These are phyloP conservation scores for Trichoderma reesei DNA, from an alignment of 495 filamentous ascomycete genomes.

Conservation along the genomic window DNA sequence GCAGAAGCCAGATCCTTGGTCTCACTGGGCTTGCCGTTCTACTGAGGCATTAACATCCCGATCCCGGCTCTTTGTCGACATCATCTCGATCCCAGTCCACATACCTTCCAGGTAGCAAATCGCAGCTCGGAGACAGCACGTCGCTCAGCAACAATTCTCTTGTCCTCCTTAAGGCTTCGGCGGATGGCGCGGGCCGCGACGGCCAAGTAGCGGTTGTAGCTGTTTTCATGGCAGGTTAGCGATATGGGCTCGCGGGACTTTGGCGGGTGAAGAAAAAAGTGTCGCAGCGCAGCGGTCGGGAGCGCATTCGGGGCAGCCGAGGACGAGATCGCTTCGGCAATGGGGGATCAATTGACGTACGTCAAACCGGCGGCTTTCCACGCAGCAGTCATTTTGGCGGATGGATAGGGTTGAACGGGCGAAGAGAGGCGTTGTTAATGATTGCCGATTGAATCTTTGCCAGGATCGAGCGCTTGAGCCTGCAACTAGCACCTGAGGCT, in stretches of 20 bases:
- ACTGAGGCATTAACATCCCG: slow-evolving; percentile 18
- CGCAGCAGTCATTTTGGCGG: slow-evolving; percentile 85
- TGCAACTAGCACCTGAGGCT: slow-evolving; percentile 8
- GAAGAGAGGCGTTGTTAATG: slow-evolving; percentile 3
- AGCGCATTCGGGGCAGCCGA: slow-evolving; percentile 11
- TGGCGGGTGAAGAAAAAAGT: neutral
- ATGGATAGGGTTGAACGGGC: neutral
- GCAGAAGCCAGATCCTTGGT: slow-evolving; percentile 61
- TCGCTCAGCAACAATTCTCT: slow-evolving; percentile 75
- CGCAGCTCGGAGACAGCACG: slow-evolving; percentile 82
- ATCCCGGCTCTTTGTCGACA: slow-evolving; percentile 11
- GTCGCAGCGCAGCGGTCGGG: slow-evolving; percentile 13
- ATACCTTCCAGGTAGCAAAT: slow-evolving; percentile 95
- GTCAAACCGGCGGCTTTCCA: slow-evolving; percentile 98
- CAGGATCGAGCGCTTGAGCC: slow-evolving; percentile 2
- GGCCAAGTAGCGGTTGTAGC: slow-evolving; percentile 78
- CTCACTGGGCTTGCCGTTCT: slow-evolving; percentile 97
- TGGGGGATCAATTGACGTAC: slow-evolving; percentile 46
- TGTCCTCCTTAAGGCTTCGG: slow-evolving; percentile 89
- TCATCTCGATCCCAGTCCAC: slow-evolving; percentile 23
- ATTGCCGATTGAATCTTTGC: slow-evolving; percentile 12
- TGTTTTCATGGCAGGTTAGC: slow-evolving; percentile 28
- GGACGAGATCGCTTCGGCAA: neutral
- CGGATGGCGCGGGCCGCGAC: slow-evolving; percentile 71
- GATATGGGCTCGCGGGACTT: neutral